phyloP scores from a whole-genome alignment of 73 alveolate species.

The Paramecium octaurelia region DNA sequence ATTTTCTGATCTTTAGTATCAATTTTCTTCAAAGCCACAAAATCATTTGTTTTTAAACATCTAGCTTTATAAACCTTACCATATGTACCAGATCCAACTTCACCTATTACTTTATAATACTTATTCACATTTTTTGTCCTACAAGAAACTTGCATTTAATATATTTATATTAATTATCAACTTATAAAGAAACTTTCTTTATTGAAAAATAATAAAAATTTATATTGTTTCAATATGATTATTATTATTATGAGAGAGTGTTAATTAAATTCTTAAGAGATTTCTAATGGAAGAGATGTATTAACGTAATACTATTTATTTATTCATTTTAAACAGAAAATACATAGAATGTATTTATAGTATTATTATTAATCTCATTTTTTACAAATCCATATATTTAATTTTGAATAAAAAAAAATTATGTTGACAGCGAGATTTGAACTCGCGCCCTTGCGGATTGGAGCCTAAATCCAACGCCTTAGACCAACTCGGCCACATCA shows the following conservation, averaged over 20 bases:
- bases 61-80: slow-evolving; percentile 93
- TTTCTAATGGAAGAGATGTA: no score
- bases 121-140: slow-evolving; percentile 55
- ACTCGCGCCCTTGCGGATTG: slow-evolving; percentile 62
- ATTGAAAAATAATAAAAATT: background rate
- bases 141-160: slow-evolving; percentile 32
- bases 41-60: slow-evolving; percentile 70
- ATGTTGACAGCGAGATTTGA: slow-evolving; percentile 58
- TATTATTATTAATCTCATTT: background rate
- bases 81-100: slow-evolving; percentile 93
- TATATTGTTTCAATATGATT: background rate
- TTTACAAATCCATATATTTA: background rate
- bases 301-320: no score
- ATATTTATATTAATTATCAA: background rate
- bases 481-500: slow-evolving; percentile 62
- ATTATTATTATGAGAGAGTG: no score
- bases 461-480: slow-evolving; percentile 61
- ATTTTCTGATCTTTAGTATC: slow-evolving; percentile 81
- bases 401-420: slow-evolving; percentile 7
- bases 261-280: background rate
- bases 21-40: slow-evolving; percentile 90
- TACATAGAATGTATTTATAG: no score
- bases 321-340: background rate
- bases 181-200: background rate
- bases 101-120: slow-evolving; percentile 60